Evolutionary conservation across 768 basidiomycete genomes (phyloP), one percentile per base, ranked within the genome.

Genomic region (Asterophora lycoperdoides): DNA sequence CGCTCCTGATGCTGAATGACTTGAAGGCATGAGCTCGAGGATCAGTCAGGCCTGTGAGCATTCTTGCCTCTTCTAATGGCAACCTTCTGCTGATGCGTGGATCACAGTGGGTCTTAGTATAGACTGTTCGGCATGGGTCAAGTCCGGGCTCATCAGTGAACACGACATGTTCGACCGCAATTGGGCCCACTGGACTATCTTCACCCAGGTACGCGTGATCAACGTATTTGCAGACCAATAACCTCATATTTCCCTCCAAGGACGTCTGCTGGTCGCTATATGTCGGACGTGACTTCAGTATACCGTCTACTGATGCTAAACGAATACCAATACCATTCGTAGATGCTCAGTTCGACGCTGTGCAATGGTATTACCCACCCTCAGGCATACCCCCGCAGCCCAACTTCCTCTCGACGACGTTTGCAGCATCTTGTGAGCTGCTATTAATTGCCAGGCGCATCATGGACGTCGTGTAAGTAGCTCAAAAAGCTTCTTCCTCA

Each of bases 181-280:
- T 52, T 83, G 80, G 80, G 73, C 73, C 0, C 73, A 77, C 56
- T 83, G 80, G 80, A 74, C 75, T 7, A 79, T 74, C 4, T 81
- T 79, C 60, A 67, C 73, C 34, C 79, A 80, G 63, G 78, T 76
- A 51, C 10, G 60, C 41, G 28, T 3, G 23, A 28, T 32, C 26
- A 13, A 23, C 11, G 41, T 2, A 7, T 11, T 18, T 32, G 8
- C 17, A 9, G 20, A 34, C 8, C 18, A 4, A 17, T 13, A 9
- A 15, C 32, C 34, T 4, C 17, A 13, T 18, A 14, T 40, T 39
- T 33, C 17, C 10, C 18, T 30, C 18, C 9, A 19, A 80, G 74
- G 81, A 84, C 46, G 76, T 80, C 5, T 81, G 79, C 44, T 83
- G 82, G 82, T 80, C 78, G 1, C 66, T 83, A 0, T 82, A 82